Evolutionary conservation across 2,329 filamentous ascomycete species (phyloP), one percentile per base, ranked within the genome.

Genomic region (Ustulina deusta): DNA sequence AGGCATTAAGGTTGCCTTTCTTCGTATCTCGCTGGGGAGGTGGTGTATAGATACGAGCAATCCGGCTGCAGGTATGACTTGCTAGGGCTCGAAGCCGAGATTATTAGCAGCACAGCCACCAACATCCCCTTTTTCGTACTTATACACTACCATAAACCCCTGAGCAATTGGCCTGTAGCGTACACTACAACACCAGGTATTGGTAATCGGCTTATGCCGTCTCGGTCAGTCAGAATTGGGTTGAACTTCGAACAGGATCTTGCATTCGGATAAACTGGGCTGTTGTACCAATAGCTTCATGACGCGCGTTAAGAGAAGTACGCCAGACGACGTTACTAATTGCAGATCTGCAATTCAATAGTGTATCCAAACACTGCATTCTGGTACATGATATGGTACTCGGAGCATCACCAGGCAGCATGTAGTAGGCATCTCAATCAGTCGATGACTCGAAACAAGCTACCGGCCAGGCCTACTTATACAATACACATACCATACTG

Each of bases 21-120:
- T 48, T 62, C 63, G 58, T 66, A 57, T 61, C 46, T 49, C n/a
- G n/a, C n/a, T n/a, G n/a, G n/a, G n/a, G n/a, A n/a, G n/a, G n/a
- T n/a, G n/a, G n/a, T n/a, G n/a, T n/a, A n/a, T n/a, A n/a, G n/a
- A 38, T 10, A 6, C 22, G 52, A 40, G 32, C 36, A 40, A 36
- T 20, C 15, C 48, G 25, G 63, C 40, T 63, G 65, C 65, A 63
- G 52, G 25, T 32, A 48, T 57, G 63, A 57, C 59, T 44, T 25
- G 44, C 10, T 66, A 36, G 54, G 65, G 59, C 59, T 44, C 32
- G 42, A 59, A 57, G 56, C 65, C 65, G 65, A 68, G 61, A 68
- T 68, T 68, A 65, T 61, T 61, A 25, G 36, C 52, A 46, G 56
- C 65, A 68, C 65, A 68, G 65, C 65, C 65, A 52, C 49, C 49